Evolutionary conservation across 2,329 filamentous ascomycete genomes (phyloP), one percentile per base, ranked within the genome.

Genomic region (Hypoxylon sp.): DNA sequence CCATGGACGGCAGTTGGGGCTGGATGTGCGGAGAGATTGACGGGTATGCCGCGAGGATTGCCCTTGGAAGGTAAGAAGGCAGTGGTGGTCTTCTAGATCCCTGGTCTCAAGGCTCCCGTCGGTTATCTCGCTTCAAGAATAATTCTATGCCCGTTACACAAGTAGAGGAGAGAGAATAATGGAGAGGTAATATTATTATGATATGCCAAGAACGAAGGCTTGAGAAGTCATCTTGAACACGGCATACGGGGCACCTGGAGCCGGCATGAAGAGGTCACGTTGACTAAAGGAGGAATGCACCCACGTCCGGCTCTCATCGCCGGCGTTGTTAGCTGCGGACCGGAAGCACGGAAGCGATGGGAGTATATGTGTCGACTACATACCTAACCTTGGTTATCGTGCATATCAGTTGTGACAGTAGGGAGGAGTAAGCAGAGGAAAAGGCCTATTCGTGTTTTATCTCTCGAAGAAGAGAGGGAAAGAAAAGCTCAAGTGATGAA

Each of bases 1-100:
- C 22, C 32, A 51, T 28, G 30, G 52, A 34, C 47, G 41, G 41
- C 24, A 50, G 8, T 37, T 24, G 19, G 32, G n/a, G 8, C 22
- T 37, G 19, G 15, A 15, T 51, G n/a, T n/a, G 32, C 24, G 8
- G 15, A 44, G 22, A 44, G 10, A 44, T 22, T 5, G 11, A 13
- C 15, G 34, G 34, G 11, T n/a, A 37, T 13, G n/a, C n/a, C n/a
- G n/a, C 15, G 4, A 43, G 3, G 39, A 5, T 43, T 22, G 39
- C 32, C 4, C 20, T 17, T 47, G 13, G 13, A 13, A 10, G 17
- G 6, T 34, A 32, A 22, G 26, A 19, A 24, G 34, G 17, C 24
- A 44, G 15, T 28, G 6, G n/a, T n/a, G n/a, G n/a, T 44, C 6
- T 46, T 22, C 20, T 28, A n/a, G 26, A n/a, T 39, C 46, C 11